Conservation (phyloP, 73 alveolate genomes). For the Paramecium bursaria region DNA sequence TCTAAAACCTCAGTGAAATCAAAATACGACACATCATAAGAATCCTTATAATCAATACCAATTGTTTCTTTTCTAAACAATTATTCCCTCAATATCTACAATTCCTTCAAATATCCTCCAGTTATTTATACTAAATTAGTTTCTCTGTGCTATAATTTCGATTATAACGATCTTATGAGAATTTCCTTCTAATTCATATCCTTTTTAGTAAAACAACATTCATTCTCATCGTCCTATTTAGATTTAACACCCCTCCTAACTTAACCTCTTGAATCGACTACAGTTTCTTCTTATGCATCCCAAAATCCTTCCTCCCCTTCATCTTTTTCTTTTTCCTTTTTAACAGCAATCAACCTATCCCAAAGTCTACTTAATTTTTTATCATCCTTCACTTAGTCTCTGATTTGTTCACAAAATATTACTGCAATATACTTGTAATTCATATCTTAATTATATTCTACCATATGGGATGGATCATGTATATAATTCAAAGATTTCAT, state of each 20-base stretch:
- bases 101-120: slow-evolving; percentile 21
- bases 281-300: slow-evolving; percentile 44
- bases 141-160: slow-evolving; percentile 35
- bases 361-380: not conserved
- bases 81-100: slow-evolving; percentile 42
- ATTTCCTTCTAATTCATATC: slow-evolving; percentile 30
- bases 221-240: slow-evolving; percentile 20
- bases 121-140: not conserved
- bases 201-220: slow-evolving; percentile 36
- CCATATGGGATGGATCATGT: not conserved
- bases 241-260: not conserved
- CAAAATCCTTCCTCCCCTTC: slow-evolving; percentile 56
- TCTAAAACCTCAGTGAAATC: slow-evolving; percentile 61
- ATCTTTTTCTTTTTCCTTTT: slow-evolving; percentile 46
- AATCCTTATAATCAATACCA: slow-evolving; percentile 1
- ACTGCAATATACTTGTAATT: slow-evolving; percentile 52
- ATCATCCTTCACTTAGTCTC: slow-evolving; percentile 31
- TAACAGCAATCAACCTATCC: not conserved
- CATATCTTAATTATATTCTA: slow-evolving; percentile 31
- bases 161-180: not conserved
- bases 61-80: not conserved
- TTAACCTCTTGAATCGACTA: slow-evolving; percentile 2
- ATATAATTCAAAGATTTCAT: slow-evolving; percentile 31
- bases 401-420: slow-evolving; percentile 15
- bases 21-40: slow-evolving; percentile 58